These are phyloP conservation scores for Phytophthora pisi DNA, from an alignment of 352 stramenopile species.

Conservation along the genomic window DNA sequence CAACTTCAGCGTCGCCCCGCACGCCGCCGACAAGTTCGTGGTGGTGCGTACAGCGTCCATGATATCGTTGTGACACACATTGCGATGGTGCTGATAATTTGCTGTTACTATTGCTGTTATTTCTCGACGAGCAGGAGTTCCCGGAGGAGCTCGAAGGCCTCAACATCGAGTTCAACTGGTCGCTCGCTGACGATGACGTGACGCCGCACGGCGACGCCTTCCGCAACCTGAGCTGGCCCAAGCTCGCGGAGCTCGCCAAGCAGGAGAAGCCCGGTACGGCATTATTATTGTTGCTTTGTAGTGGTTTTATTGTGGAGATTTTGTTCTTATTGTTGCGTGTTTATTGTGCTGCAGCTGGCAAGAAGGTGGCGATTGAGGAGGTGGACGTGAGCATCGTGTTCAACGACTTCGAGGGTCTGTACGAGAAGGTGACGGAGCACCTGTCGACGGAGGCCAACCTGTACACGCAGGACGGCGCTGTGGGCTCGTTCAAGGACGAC, in stretches of 20 bases:
- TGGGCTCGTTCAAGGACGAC: conserved; percentile 80
- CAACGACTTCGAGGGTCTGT: conserved; percentile 69
- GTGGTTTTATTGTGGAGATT: not conserved
- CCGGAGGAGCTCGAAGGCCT: conserved; percentile 79
- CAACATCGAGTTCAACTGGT: conserved; percentile 91
- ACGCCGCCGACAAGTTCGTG: conserved; percentile 81
- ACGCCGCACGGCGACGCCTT: conserved; percentile 79
- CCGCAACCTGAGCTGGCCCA: conserved; percentile 75
- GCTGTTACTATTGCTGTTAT: conserved; percentile 3
- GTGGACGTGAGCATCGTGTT: conserved; percentile 74
- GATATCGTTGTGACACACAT: not conserved
- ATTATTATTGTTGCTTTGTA: not conserved
- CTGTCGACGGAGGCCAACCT: conserved; percentile 59
- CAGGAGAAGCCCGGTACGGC: conserved; percentile 57
- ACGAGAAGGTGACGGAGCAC: conserved; percentile 76
- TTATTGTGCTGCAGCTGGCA: conserved; percentile 45
- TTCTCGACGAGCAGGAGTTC: conserved; percentile 53
- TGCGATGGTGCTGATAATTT: not conserved
- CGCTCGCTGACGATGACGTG: conserved; percentile 80
- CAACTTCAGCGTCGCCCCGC: conserved; percentile 54
- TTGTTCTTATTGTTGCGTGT: not conserved
- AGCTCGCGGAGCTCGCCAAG: conserved; percentile 70
- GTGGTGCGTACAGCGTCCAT: conserved; percentile 49
- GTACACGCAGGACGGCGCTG: conserved; percentile 78
- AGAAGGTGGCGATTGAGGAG: conserved; percentile 59